Conservation (phyloP, 2,329 filamentous ascomycete species). For the Fonsecaea nubica region DNA sequence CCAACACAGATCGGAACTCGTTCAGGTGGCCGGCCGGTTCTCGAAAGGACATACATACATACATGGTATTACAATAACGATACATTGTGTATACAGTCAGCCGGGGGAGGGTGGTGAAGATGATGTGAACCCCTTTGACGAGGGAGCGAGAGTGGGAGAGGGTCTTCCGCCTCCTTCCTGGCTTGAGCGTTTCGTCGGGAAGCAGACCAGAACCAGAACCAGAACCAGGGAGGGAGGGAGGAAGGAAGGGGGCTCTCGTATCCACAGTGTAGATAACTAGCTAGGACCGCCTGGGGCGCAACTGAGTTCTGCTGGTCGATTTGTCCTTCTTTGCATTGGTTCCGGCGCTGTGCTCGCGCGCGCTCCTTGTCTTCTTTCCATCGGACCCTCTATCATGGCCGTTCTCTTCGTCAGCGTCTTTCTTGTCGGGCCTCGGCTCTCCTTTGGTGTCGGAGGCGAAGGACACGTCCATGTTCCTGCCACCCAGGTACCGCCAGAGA, state of each 20-base stretch:
- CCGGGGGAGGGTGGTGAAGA: too few relatives aligned
- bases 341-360: neutral
- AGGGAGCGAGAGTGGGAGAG: neutral
- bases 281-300: too few relatives aligned
- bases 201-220: too few relatives aligned
- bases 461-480: constrained; percentile 16
- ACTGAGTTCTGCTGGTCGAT: neutral
- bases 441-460: neutral
- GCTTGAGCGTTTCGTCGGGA: too few relatives aligned
- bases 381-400: too few relatives aligned
- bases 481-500: constrained; percentile 39
- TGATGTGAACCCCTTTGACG: neutral
- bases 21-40: too few relatives aligned
- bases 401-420: neutral
- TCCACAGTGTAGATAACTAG: neutral
- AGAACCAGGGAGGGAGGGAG: too few relatives aligned
- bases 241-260: neutral
- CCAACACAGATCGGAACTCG: too few relatives aligned
- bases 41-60: too few relatives aligned
- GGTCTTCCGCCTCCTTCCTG: too few relatives aligned
- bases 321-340: neutral
- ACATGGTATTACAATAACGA: too few relatives aligned
- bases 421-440: neutral
- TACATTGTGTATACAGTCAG: too few relatives aligned
- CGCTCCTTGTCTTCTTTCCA: neutral